Percentiles rank a stretch among this genome's conserved stretches.
These are phyloP conservation scores for Jatropha curcas DNA, from an alignment of 345 rosid genomes.

Conservation along the genomic window DNA sequence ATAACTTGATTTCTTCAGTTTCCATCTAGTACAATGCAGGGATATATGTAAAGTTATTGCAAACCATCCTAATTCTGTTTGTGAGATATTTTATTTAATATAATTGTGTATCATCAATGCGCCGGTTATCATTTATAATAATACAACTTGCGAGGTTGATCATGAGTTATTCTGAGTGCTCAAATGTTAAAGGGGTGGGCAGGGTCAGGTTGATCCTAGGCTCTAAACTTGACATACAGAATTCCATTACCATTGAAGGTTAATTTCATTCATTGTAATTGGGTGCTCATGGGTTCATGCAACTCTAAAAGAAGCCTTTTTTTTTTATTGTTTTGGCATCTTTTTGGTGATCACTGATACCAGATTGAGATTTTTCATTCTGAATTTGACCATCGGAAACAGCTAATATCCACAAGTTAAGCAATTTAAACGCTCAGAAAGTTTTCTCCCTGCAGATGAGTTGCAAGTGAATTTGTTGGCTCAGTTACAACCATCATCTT, in stretches of 20 bases:
- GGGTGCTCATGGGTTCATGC: not conserved
- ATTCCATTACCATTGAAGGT: not conserved
- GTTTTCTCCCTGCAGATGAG: not conserved
- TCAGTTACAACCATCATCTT: not conserved
- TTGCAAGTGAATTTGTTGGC: not conserved
- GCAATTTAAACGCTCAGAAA: not conserved
- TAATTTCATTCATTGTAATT: not conserved
- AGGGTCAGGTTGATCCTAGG: not conserved
- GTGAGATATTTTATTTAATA: not conserved
- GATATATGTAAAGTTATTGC: not conserved
- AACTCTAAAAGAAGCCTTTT: not conserved
- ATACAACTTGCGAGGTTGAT: not conserved
- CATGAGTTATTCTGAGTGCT: not conserved
- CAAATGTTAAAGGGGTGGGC: not conserved
- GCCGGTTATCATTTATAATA: not conserved
- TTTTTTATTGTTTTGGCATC: not conserved
- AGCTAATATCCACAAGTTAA: not conserved
- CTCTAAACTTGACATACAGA: not conserved
- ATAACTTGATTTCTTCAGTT: not conserved
- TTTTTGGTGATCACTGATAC: not conserved
- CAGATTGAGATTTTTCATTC: not conserved
- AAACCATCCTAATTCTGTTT: not conserved
- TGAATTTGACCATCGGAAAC: not conserved
- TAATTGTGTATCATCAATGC: not conserved
- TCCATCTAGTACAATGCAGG: not conserved